Percentiles rank a stretch among this genome's conserved stretches.
Evolutionary conservation across 108 stramenopile genomes (phyloP).

Genomic region (Bacterosira constricta): DNA sequence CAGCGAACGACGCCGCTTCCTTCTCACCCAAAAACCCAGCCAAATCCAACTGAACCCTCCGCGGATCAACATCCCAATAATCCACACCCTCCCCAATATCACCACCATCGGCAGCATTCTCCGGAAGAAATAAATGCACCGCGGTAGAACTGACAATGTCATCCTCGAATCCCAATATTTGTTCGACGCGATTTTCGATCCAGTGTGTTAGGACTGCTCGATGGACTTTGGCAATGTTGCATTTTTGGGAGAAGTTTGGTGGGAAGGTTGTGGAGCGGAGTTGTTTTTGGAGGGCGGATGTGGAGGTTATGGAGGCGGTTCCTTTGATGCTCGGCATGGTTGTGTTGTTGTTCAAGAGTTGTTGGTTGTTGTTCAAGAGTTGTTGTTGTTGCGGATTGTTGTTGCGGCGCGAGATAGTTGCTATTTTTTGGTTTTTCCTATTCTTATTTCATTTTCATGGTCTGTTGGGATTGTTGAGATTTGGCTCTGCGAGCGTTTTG

Average conservation of each 20-base stretch:
- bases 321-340: conserved; percentile 88
- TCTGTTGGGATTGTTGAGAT: no score
- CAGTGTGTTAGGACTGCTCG: conserved; percentile 73
- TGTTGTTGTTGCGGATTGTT: neutral
- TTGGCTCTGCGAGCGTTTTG: no score
- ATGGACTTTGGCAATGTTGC: conserved; percentile 67
- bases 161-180: conserved; percentile 86
- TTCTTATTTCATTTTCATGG: no score
- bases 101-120: conserved; percentile 10
- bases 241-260: conserved; percentile 56
- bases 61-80: conserved; percentile 60
- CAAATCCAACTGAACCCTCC: conserved; percentile 79
- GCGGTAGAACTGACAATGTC: conserved; percentile 84
- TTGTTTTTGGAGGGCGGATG: conserved; percentile 66
- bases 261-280: conserved; percentile 81
- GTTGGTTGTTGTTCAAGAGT: neutral
- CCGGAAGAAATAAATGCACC: conserved; percentile 81
- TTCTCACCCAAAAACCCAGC: conserved; percentile 81
- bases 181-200: conserved; percentile 71
- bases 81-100: neutral
- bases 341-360: neutral
- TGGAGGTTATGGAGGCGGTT: conserved; percentile 76
- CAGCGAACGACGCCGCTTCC: conserved; percentile 71
- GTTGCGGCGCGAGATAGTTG: no score
- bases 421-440: no score